phyloP scores from a whole-genome alignment of 1,284 basidiomycete genomes.

The Leccinum insigne region DNA sequence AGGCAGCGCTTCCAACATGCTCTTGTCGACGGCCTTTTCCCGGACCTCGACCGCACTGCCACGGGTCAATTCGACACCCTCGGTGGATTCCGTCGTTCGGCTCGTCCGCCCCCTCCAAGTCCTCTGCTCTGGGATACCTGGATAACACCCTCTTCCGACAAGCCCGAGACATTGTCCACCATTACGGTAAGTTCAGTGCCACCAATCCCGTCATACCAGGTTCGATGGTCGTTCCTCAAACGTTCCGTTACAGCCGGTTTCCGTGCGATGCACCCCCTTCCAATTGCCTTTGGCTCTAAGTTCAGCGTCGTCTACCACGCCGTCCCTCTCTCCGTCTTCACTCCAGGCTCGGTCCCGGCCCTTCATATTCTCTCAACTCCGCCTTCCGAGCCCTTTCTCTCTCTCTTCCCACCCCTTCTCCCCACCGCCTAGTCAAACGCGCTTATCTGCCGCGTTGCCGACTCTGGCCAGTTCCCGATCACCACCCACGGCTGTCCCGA shows the following conservation, averaged over 20 bases:
- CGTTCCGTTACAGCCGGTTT: slow-evolving; percentile 18
- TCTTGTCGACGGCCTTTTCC: slow-evolving; percentile 45
- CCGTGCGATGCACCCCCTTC: slow-evolving; percentile 10
- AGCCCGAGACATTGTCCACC: slow-evolving; percentile 11
- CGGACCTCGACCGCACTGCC: slow-evolving; percentile 22
- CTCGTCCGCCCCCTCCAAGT: slow-evolving; percentile 12
- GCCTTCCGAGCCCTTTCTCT: slow-evolving; percentile 2
- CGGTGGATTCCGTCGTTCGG: slow-evolving; percentile 5
- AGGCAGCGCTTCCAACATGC: slow-evolving; percentile 51
- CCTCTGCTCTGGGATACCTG: slow-evolving; percentile 23
- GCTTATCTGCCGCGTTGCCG: neutral
- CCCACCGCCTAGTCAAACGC: neutral
- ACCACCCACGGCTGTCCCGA: neutral
- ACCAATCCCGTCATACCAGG: neutral
- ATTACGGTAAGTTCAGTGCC: slow-evolving; percentile 14
- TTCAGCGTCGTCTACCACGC: neutral
- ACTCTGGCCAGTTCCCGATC: neutral
- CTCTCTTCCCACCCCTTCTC: neutral
- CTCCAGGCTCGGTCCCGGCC: neutral
- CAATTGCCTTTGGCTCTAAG: neutral
- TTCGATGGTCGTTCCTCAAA: neutral
- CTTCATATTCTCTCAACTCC: slow-evolving; percentile 14
- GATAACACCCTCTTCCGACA: neutral
- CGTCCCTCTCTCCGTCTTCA: neutral
- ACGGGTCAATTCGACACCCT: slow-evolving; percentile 2